Evolutionary conservation across 345 rosid genomes (phyloP), one percentile per base, ranked within the genome.

Genomic region (Camelina laxa): DNA sequence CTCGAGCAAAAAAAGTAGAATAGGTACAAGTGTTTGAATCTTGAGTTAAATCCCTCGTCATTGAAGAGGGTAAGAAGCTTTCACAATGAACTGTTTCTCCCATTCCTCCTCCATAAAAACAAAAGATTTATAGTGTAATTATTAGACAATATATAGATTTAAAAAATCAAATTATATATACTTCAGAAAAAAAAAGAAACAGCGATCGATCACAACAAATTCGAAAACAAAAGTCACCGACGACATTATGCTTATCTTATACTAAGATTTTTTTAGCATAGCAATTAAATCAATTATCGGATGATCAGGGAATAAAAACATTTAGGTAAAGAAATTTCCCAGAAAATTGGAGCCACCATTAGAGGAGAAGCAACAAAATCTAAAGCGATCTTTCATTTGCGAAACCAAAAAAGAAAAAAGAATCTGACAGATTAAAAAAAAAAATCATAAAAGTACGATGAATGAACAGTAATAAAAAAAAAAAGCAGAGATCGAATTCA

Each of bases 51-150:
- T 89, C 91, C 85, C 88, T 85, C 96, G 85, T 88, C 30, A 27
- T 27, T 27, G 30, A 27, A 51, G 87, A 82, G 79, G 85, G 88
- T 58, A 88, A 81, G 81, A 77, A 82, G 85, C 90, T 85, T 83
- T 91, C 88, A 75, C 81, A 77, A 76, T 90, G 91, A 70, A 86
- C 89, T 78, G 83, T 82, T 74, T 89, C 83, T 82, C 95, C 91
- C 91, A 88, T 95, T 74, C 89, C 95, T 74, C 89, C 95, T 90
- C 65, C 54, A 24, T 69, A 70, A 33, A 19, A 8, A 2, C 10
- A 4, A 22, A 15, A 41, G 30, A 27, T 27, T 4, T n/a, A n/a
- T n/a, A n/a, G n/a, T n/a, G n/a, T n/a, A n/a, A n/a, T n/a, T n/a
- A n/a, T n/a, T n/a, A n/a, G n/a, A n/a, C n/a, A n/a, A n/a, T n/a